These are phyloP conservation scores for Colletotrichum sidae DNA, from an alignment of 2,329 filamentous ascomycete species.

Conservation along the genomic window DNA sequence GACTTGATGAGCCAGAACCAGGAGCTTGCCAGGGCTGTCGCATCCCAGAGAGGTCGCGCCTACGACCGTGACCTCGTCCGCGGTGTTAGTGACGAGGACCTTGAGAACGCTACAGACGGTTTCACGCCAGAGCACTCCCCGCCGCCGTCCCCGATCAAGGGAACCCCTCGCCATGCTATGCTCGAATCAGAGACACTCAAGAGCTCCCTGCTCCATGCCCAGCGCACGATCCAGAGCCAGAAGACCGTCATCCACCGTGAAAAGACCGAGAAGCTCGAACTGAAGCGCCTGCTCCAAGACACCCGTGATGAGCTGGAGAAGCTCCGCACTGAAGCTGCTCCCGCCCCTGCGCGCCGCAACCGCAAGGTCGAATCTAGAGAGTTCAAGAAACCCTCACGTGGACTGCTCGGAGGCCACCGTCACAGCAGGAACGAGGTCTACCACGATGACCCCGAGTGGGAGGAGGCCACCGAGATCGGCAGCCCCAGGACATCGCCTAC, in stretches of 20 bases:
- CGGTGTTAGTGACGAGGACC: slow-evolving; percentile 70
- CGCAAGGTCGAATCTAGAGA: slow-evolving; percentile 73
- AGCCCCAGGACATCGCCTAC: slow-evolving; percentile 63
- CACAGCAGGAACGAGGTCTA: slow-evolving; percentile 82
- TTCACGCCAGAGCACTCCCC: slow-evolving; percentile 90
- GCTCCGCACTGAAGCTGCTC: slow-evolving; percentile 65
- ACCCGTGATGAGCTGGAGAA: slow-evolving; percentile 91
- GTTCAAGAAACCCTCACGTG: slow-evolving; percentile 77
- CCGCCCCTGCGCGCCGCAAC: slow-evolving; percentile 67
- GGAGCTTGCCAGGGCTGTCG: slow-evolving; percentile 87
- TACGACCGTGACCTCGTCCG: slow-evolving; percentile 73
- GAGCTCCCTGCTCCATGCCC: slow-evolving; percentile 92
- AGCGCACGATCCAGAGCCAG: slow-evolving; percentile 95
- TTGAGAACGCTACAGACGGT: slow-evolving; percentile 74
- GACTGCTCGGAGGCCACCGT: slow-evolving; percentile 81
- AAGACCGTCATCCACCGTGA: slow-evolving; percentile 96
- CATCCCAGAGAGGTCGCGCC: slow-evolving; percentile 75
- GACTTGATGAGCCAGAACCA: slow-evolving; percentile 91
- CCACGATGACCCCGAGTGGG: slow-evolving; percentile 87
- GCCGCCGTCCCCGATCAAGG: slow-evolving; percentile 89
- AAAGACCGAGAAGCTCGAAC: slow-evolving; percentile 97
- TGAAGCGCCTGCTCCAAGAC: slow-evolving; percentile 95
- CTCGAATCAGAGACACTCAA: slow-evolving; percentile 97
- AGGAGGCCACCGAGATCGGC: slow-evolving; percentile 73
- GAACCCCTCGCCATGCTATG: slow-evolving; percentile 88